phyloP scores from a whole-genome alignment of 371 early-diverging fungal genomes.

The Ordospora pajunii region DNA sequence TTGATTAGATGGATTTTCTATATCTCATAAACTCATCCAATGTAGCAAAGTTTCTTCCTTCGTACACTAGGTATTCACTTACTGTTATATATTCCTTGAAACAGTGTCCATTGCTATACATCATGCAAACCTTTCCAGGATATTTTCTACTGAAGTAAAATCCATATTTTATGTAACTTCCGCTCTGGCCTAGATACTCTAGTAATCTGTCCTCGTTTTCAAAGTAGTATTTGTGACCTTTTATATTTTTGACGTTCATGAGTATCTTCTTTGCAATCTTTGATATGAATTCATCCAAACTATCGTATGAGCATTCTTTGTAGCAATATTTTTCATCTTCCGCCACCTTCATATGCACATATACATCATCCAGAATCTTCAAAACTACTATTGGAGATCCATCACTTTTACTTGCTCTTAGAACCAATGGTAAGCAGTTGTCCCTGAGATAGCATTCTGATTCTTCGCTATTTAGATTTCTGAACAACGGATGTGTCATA shows the following conservation, averaged over 20 bases:
- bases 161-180: conserved; percentile 29
- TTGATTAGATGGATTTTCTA: conserved; percentile 13
- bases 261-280: conserved; percentile 5
- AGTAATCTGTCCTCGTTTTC: conserved; percentile 1
- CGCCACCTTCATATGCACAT: conserved; percentile 11
- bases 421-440: neutral
- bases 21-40: conserved; percentile 43
- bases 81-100: conserved; percentile 33
- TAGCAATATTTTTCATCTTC: conserved; percentile 10
- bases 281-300: conserved; percentile 38
- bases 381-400: neutral
- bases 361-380: conserved; percentile 4
- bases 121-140: conserved; percentile 40
- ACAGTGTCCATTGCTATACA: conserved; percentile 8
- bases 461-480: conserved; percentile 4
- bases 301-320: conserved; percentile 8
- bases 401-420: conserved; percentile 13
- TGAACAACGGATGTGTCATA: conserved; percentile 31
- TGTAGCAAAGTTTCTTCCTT: conserved; percentile 26
- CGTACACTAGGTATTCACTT: conserved; percentile 17
- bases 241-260: conserved; percentile 17
- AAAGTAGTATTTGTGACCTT: conserved; percentile 33
- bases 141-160: conserved; percentile 31
- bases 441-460: conserved; percentile 15
- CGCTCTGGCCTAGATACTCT: neutral